Base-by-base conservation (phyloP, 352 stramenopile species). In the Globisporangium spiculum region DNA sequence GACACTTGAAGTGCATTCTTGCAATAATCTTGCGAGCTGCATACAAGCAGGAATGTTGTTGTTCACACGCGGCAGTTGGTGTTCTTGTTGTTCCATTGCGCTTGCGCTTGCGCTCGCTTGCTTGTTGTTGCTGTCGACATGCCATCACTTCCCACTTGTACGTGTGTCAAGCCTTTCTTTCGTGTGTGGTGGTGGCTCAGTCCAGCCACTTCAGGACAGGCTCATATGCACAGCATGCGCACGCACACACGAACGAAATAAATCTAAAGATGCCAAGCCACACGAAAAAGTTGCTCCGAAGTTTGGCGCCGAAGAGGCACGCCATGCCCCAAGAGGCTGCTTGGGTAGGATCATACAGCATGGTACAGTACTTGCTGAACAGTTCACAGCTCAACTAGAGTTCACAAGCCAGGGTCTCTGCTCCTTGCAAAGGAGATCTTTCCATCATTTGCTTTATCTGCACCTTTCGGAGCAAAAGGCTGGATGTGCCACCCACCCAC, bases 1-100 rank as follows among this genome's bases (percentile, higher is more conserved):
- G 44, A 52, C 44, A 52, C 18, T 52, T 52, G 44, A 52, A 52
- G 44, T 8, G 44, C 44, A 52, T 52, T 52, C 44, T 52, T 52
- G 44, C 44, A 46, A 46, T 38, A 38, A 38, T 38, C 32, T 38
- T 38, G 32, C 32, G 32, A 38, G 32, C 32, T 32, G 30, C 32
- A 12, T 7, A 10, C 32, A 38, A 38, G 32, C 32, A 38, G 32
- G 36, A 44, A 44, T 44, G 36, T 18, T 46, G 12, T 46, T 46
- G 38, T 38, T 38, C 41, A 16, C 41, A 50, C 41, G 16, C 41
- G 16, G 18, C 14, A n/a, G 38, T 34, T 27, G 12, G 22, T 26
- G 7, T 32, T 32, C 30, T 32, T 32, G 50, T 22, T 18, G 26
- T 59, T 59, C 38, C 38, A 46, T 46, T 46, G 38, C 38, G 4